phyloP scores from a whole-genome alignment of 2,329 filamentous ascomycete genomes.

The Cytospora mali region DNA sequence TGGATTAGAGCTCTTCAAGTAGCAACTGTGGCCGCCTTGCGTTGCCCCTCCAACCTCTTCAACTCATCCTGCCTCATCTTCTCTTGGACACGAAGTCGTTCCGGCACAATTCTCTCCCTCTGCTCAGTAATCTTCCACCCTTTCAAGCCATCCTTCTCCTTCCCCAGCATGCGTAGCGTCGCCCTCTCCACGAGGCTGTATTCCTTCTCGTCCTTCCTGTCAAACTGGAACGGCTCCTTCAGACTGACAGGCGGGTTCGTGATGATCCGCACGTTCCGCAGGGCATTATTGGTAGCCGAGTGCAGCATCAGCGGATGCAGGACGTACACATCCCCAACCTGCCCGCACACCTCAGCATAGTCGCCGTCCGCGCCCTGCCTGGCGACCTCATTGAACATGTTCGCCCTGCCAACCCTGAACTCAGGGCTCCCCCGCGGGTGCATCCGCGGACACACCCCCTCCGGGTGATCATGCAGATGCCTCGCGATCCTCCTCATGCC shows the following conservation, averaged over 20 bases:
- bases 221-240: slow-evolving; percentile 54
- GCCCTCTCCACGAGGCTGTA: slow-evolving; percentile 60
- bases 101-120: slow-evolving; percentile 54
- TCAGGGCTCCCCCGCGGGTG: slow-evolving; percentile 53
- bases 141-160: slow-evolving; percentile 44
- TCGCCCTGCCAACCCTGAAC: slow-evolving; percentile 43
- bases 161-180: slow-evolving; percentile 53
- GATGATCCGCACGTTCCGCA: slow-evolving; percentile 48
- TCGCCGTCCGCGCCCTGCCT: slow-evolving; percentile 41
- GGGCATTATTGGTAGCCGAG: slow-evolving; percentile 52
- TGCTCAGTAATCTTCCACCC: slow-evolving; percentile 56
- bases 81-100: slow-evolving; percentile 50
- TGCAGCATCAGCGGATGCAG: slow-evolving; percentile 65
- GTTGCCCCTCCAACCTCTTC: slow-evolving; percentile 44
- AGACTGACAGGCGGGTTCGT: slow-evolving; percentile 59
- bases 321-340: slow-evolving; percentile 59
- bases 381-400: slow-evolving; percentile 48
- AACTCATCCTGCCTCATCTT: slow-evolving; percentile 54
- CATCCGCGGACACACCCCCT: slow-evolving; percentile 69
- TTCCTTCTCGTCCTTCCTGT: slow-evolving; percentile 44
- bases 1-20: background rate
- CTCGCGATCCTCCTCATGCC: slow-evolving; percentile 60
- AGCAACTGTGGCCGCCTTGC: slow-evolving; percentile 4
- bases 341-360: slow-evolving; percentile 58
- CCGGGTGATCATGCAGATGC: slow-evolving; percentile 62